A percentile compares a stretch with the other conserved stretches of the same genome.
phyloP scores from a whole-genome alignment of 352 stramenopile species.

The Phytophthora syringae region DNA sequence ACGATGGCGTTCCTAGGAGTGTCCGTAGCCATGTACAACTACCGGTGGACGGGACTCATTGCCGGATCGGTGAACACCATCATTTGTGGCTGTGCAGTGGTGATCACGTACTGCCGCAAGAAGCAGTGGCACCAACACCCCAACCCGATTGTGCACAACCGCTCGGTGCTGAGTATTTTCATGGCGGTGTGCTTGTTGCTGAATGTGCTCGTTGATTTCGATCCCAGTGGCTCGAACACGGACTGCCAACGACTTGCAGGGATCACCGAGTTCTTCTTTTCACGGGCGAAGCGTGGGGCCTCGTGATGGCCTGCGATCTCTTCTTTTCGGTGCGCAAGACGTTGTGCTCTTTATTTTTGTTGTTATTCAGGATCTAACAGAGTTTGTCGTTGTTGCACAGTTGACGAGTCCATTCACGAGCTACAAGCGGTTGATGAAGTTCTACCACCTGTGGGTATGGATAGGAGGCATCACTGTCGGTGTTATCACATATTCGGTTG shows the following conservation, averaged over 20 bases:
- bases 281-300: slow-evolving; percentile 84
- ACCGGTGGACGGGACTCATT: slow-evolving; percentile 87
- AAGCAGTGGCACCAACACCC: slow-evolving; percentile 91
- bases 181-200: slow-evolving; percentile 83
- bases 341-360: no score
- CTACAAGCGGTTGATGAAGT: slow-evolving; percentile 91
- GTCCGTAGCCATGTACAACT: slow-evolving; percentile 90
- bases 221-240: slow-evolving; percentile 57
- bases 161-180: slow-evolving; percentile 85
- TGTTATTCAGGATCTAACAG: no score
- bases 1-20: slow-evolving; percentile 88
- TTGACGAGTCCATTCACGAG: slow-evolving; percentile 90
- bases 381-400: no score
- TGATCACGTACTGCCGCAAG: slow-evolving; percentile 89
- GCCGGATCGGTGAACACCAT: slow-evolving; percentile 89
- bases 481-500: slow-evolving; percentile 73
- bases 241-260: slow-evolving; percentile 78
- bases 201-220: slow-evolving; percentile 85
- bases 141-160: slow-evolving; percentile 90
- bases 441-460: slow-evolving; percentile 90
- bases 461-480: slow-evolving; percentile 83
- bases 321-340: slow-evolving; percentile 62
- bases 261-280: slow-evolving; percentile 93
- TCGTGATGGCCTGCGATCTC: slow-evolving; percentile 90
- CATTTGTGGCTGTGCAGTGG: slow-evolving; percentile 85